Base-by-base conservation (phyloP, 1,139 yeast species). In the Blastobotrys serpentis region DNA sequence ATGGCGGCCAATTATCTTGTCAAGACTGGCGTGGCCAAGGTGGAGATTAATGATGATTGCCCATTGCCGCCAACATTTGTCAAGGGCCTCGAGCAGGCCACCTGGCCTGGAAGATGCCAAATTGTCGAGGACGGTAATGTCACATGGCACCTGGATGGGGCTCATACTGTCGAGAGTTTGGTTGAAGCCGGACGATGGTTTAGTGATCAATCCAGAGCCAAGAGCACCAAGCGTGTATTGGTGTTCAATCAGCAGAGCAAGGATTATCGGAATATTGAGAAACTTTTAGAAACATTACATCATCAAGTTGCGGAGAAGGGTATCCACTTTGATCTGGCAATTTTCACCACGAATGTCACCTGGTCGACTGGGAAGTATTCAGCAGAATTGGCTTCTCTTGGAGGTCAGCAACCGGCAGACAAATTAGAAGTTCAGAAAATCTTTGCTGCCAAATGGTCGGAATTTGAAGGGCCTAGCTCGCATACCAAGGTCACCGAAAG, bases 101-200 rank as follows among this genome's bases (percentile, higher is more conserved):
- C 74, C 41, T 92, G 98, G 97, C 94, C 94, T 18, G 99, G 99
- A 1, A 76, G 99, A 58, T 92, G 98, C 62, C 98, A 94, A 68
- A 75, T 81, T 2, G 69, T 88, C 29, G 62, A 66, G 3, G 73
- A 75, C 37, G 76, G 69, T 41, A 72, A 70, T 2, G 66, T 84
- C 26, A 78, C 78, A 13, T 92, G 96, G 95, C 82, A 72, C 57
- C 71, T 92, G 11, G 99, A 94, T 68, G 99, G 99, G 34, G 98
- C 98, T 0, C 99, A 94, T 61, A 94, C 98, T 0, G 70, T 78
- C 39, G 98, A 92, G 61, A 86, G 96, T 50, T 79, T 94, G 29
- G 74, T 74, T 23, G 95, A 82, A 13, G 86, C 97, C 0, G 77
- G 92, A 0, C 69, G 69, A 10, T 92, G 99, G 99, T 87, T 85